Evolutionary conservation across 805 yeast species (phyloP).

Genomic region (Monosporozyma yasuniensis): DNA sequence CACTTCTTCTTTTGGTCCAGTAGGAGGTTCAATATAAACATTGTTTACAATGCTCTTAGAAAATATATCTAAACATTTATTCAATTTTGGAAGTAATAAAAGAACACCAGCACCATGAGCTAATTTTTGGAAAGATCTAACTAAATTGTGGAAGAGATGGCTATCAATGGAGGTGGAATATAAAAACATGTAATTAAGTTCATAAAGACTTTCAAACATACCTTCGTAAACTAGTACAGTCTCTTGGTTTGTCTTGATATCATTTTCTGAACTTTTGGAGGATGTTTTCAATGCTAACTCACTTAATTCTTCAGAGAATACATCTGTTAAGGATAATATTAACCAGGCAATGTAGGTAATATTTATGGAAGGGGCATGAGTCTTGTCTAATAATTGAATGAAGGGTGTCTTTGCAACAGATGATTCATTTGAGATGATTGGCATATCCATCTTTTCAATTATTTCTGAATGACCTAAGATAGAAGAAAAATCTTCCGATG

Average conservation of each 20-base stretch:
- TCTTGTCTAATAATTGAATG: slow-evolving; percentile 72
- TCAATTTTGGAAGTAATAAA: slow-evolving; percentile 47
- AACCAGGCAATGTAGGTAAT: slow-evolving; percentile 53
- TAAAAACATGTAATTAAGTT: slow-evolving; percentile 42
- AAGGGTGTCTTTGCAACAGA: slow-evolving; percentile 46
- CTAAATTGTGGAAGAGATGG: slow-evolving; percentile 56
- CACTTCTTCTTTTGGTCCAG: slow-evolving; percentile 34
- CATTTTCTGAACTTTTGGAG: slow-evolving; percentile 29
- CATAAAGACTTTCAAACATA: slow-evolving; percentile 35
- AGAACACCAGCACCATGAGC: slow-evolving; percentile 77
- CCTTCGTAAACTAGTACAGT: slow-evolving; percentile 21
- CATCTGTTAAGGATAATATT: slow-evolving; percentile 42
- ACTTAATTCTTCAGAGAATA: slow-evolving; percentile 57
- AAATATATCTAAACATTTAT: slow-evolving; percentile 44
- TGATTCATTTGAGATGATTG: slow-evolving; percentile 34
- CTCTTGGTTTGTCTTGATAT: slow-evolving; percentile 5
- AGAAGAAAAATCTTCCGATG: slow-evolving; percentile 22
- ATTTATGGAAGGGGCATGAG: slow-evolving; percentile 64
- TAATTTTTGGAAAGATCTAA: slow-evolving; percentile 69
- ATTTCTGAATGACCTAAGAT: slow-evolving; percentile 30
- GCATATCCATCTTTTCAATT: slow-evolving; percentile 25
- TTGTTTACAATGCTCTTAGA: slow-evolving; percentile 38
- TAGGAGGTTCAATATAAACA: slow-evolving; percentile 5
- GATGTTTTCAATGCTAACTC: slow-evolving; percentile 28
- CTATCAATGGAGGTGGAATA: slow-evolving; percentile 56